Percentiles rank a stretch among this genome's conserved stretches.
phyloP scores from a whole-genome alignment of 1,284 basidiomycete species.

The Ceratobasidium sp. region DNA sequence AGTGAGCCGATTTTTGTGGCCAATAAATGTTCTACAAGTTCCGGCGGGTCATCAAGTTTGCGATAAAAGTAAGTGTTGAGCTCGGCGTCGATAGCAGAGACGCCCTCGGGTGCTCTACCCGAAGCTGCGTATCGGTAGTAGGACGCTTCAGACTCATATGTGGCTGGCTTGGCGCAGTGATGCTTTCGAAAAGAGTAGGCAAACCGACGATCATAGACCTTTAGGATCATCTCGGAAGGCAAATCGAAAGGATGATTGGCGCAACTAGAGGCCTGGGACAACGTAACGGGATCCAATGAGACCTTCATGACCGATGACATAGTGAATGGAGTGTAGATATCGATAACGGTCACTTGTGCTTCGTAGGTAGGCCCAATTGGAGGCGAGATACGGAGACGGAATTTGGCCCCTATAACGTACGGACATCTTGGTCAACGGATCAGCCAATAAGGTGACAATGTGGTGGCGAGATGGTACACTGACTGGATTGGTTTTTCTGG shows the following conservation, averaged over 20 bases:
- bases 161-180: neutral
- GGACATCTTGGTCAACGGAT: neutral
- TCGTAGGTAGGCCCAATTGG: neutral
- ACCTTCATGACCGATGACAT: neutral
- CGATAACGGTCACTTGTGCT: neutral
- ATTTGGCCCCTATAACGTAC: neutral
- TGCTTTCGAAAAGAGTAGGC: neutral
- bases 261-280: neutral
- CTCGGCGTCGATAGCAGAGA: neutral
- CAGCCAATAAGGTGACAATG: too few relatives aligned
- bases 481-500: too few relatives aligned
- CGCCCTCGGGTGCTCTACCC: neutral
- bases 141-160: neutral
- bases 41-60: neutral
- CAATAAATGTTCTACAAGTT: neutral
- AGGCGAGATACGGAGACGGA: neutral
- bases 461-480: too few relatives aligned
- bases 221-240: neutral
- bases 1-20: neutral
- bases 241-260: neutral
- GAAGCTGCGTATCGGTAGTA: slow-evolving; percentile 8
- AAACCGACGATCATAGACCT: slow-evolving; percentile 14
- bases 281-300: neutral
- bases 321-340: slow-evolving; percentile 2
- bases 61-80: neutral